Evolutionary conservation across 352 stramenopile species (phyloP).

Genomic region (Phytophthora foliorum): DNA sequence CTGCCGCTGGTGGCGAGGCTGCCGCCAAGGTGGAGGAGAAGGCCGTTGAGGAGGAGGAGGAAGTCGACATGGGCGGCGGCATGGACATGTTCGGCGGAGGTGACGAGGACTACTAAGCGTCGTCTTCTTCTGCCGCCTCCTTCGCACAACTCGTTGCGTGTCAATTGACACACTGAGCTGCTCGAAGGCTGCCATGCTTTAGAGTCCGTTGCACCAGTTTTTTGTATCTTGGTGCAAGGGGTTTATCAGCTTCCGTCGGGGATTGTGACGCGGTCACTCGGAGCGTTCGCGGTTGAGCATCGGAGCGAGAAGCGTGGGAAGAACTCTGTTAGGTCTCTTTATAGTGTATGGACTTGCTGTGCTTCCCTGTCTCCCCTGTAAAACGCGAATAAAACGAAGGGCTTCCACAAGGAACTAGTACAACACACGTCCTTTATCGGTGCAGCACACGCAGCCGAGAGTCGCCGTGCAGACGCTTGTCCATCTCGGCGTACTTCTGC

Average conservation of each 20-base stretch:
- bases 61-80: slow-evolving; percentile 84
- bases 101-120: slow-evolving; percentile 85
- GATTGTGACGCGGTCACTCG: slow-evolving; percentile 15
- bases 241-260: slow-evolving; percentile 5
- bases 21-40: slow-evolving; percentile 73
- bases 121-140: slow-evolving; percentile 13
- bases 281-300: slow-evolving; percentile 9
- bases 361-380: slow-evolving; percentile 42
- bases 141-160: neutral
- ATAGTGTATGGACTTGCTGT: slow-evolving; percentile 48
- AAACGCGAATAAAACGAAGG: slow-evolving; percentile 79
- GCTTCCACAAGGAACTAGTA: slow-evolving; percentile 63
- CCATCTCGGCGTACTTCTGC: slow-evolving; percentile 95
- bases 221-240: neutral
- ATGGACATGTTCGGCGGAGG: slow-evolving; percentile 91
- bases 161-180: neutral
- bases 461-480: slow-evolving; percentile 92
- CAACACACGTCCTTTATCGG: slow-evolving; percentile 41
- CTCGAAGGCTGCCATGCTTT: slow-evolving; percentile 3
- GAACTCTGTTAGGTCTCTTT: slow-evolving; percentile 40
- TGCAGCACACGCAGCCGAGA: slow-evolving; percentile 81
- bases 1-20: slow-evolving; percentile 48
- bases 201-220: neutral
- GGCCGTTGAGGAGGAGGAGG: slow-evolving; percentile 82
- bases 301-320: slow-evolving; percentile 21